Base-by-base conservation (phyloP, 2,329 filamentous ascomycete genomes). In the Diaporthe sp. region DNA sequence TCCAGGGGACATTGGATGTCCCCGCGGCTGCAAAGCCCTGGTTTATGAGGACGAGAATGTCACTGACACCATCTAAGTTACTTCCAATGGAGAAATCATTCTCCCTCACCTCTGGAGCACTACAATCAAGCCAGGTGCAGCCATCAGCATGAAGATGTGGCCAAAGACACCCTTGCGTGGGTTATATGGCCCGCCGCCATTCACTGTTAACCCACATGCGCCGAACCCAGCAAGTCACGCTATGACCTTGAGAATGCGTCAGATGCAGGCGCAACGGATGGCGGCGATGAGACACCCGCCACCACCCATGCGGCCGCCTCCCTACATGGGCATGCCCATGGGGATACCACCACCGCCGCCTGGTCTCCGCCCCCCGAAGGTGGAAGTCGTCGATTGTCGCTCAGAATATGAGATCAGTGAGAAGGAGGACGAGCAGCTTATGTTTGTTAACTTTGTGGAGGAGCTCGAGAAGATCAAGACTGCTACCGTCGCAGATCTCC, bases 111-210 rank as follows among this genome's bases (percentile, higher is more conserved):
- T 75, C 9, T 75, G 74, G 74, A 46, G 10, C 25, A 37, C 51
- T 3, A 76, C 53, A 13, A 46, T 76, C 42, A 73, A 65, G 61
- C 74, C 74, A 3, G 74, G 71, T 25, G 62, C 51, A n/a, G 12
- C n/a, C n/a, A 46, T 76, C 15, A 55, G n/a, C 9, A 76, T 76
- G 74, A 57, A 9, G 3, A 73, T 76, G 71, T 57, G 71, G 53
- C 71, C 58, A 5, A 5, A 17, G n/a, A 13, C 5, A 8, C 55
- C 61, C 4, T 4, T 67, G 8, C 37, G 25, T 34, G 28, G 25
- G 7, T 22, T 44, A 3, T 65, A 73, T n/a, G 44, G 34, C 2
- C 7, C n/a, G 5, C 60, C 62, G 19, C 72, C 61, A 13, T 70
- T 58, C 34, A 4, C 34, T 19, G 15, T 42, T 13, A 44, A 34